Conservation (phyloP, 1,284 basidiomycete genomes). For the Cutaneotrichosporon dermatis region DNA sequence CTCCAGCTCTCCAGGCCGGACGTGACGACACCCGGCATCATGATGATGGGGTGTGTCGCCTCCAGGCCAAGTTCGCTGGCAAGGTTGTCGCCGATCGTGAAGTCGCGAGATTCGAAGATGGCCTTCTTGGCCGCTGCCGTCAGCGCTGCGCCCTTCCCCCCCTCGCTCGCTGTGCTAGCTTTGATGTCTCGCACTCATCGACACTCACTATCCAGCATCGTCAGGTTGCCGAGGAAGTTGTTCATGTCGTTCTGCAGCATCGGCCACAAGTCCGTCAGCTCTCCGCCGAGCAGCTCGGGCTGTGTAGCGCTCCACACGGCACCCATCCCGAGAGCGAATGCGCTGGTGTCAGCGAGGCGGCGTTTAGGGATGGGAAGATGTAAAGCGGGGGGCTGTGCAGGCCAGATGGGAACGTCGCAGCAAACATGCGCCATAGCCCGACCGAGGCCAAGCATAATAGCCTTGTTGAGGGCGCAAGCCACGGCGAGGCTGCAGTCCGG, state of each 20-base stretch:
- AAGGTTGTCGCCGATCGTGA: constrained; percentile 72
- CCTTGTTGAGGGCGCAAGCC: too few species aligned
- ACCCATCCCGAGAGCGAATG: constrained; percentile 15
- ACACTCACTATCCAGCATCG: constrained; percentile 34
- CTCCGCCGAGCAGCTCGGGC: constrained; percentile 21
- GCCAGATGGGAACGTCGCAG: too few species aligned
- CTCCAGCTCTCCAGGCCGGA: constrained; percentile 48
- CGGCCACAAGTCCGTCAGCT: constrained; percentile 28
- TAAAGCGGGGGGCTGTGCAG: too few species aligned
- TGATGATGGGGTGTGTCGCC: constrained; percentile 71
- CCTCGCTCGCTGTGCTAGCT: too few species aligned
- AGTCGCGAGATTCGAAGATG: constrained; percentile 70
- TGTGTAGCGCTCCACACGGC: constrained; percentile 21
- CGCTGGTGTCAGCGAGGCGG: constrained; percentile 6
- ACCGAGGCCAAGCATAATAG: too few species aligned
- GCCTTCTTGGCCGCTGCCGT: constrained; percentile 69
- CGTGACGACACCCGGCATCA: constrained; percentile 64
- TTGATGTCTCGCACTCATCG: too few species aligned
- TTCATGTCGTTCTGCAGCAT: constrained; percentile 38
- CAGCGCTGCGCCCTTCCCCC: constrained; percentile 24
- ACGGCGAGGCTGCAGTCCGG: too few species aligned
- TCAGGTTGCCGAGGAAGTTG: constrained; percentile 40
- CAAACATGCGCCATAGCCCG: too few species aligned
- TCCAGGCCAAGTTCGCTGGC: constrained; percentile 59
- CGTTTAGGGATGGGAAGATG: too few species aligned